Conservation (phyloP, 2,329 filamentous ascomycete species). For the Akanthomyces uredinophilus region DNA sequence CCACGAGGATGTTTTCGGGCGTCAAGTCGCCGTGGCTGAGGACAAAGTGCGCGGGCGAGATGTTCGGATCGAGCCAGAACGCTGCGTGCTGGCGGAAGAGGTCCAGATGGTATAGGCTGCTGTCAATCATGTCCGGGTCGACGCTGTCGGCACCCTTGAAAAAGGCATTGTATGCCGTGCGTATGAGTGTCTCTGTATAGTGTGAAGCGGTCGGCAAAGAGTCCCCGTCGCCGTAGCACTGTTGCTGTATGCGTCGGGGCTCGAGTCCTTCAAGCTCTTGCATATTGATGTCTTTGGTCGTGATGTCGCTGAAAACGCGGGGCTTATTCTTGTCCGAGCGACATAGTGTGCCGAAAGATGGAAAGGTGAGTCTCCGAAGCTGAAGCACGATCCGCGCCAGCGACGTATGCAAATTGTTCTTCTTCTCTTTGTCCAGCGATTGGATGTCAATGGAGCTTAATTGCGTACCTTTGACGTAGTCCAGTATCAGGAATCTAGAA, state of each 20-base stretch:
- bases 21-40: conserved; percentile 23
- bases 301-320: conserved; percentile 13
- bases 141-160: conserved; percentile 16
- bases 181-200: conserved; percentile 22
- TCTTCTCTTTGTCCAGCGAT: neutral
- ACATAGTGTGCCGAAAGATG: conserved; percentile 17
- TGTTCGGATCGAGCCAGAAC: conserved; percentile 12
- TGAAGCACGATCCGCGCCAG: conserved; percentile 15
- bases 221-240: conserved; percentile 12
- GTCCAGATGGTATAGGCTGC: conserved; percentile 21
- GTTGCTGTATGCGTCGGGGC: conserved; percentile 17
- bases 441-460: conserved; percentile 4
- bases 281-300: conserved; percentile 22
- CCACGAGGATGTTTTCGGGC: conserved; percentile 19
- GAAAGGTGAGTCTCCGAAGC: conserved; percentile 18
- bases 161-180: conserved; percentile 24
- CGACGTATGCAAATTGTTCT: conserved; percentile 2
- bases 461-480: conserved; percentile 17
- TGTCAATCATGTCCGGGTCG: conserved; percentile 20
- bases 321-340: conserved; percentile 1
- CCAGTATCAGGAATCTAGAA: conserved; percentile 19
- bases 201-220: conserved; percentile 19
- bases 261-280: conserved; percentile 23
- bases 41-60: conserved; percentile 21
- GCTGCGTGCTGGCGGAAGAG: conserved; percentile 18